Base-by-base conservation (phyloP, 805 yeast species). In the Candida koratica region DNA sequence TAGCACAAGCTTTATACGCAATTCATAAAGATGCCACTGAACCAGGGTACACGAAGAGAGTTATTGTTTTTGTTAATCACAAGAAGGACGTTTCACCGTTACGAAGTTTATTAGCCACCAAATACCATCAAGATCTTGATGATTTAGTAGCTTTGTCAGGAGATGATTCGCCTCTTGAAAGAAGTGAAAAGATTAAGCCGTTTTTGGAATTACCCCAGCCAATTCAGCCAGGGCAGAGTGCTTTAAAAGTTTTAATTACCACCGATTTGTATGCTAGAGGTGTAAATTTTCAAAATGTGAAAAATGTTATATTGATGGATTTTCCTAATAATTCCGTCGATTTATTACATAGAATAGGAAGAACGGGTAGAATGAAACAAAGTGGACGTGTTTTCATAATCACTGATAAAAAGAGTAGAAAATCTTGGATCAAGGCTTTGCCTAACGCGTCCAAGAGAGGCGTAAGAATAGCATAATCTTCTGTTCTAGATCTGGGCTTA, bases 231-330 rank as follows among this genome's bases (percentile, higher is more conserved):
- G 41, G 34, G 14, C 30, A 35, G 22, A 52, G 55, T 17, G 58
- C 52, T 34, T 34, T 44, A 14, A 81, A 82, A 48, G 82, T 90
- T 0, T 66, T 93, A 20, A 79, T 90, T 0, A 83, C 95, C 15
- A 88, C 97, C 0, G 98, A 90, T 58, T 66, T 93, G 28, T 68
- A 86, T 39, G 89, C 97, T 1, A 70, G 98, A 51, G 98, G 98
- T 2, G 61, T 93, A 38, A 90, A 90, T 52, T 88, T 93, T 60
- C 72, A 74, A 37, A 84, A 84, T 12, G 77, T 93, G 19, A 73
- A 88, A 46, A 88, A 88, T 48, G 85, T 90, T 9, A 69, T 90
- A 17, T 61, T 93, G 34, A 82, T 81, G 64, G 97, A 90, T 53
- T 76, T 88, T 29, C 98, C 98, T 5, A 73, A 74, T 36, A 80